Conservation (phyloP, 2,329 filamentous ascomycete species). For the Ascochyta koolunga region DNA sequence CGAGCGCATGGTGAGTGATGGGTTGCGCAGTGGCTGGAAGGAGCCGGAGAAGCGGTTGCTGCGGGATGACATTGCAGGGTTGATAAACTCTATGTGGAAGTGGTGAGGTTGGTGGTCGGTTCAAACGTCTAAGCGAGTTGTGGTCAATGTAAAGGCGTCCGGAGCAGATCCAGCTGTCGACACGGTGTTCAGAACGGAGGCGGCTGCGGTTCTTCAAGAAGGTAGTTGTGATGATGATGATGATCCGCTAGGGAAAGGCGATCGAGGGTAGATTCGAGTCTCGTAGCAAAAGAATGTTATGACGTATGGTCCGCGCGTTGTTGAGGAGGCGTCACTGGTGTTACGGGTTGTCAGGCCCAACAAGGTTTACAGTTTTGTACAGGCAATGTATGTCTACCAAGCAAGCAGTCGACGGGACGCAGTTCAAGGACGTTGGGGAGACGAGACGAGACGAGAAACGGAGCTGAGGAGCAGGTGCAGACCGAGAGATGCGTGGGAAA, state of each 20-base stretch:
- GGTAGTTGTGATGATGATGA: not conserved
- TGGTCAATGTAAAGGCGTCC: conserved; percentile 11
- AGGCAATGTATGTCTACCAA: conserved; percentile 2
- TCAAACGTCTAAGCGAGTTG: not conserved
- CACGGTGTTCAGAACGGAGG: not conserved
- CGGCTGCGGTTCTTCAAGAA: conserved; percentile 10
- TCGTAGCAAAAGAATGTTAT: conserved; percentile 17
- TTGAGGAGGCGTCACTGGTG: conserved; percentile 18
- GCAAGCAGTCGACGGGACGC: not conserved
- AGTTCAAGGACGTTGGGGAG: not conserved
- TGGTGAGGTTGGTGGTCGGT: conserved; percentile 10
- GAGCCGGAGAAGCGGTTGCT: conserved; percentile 46
- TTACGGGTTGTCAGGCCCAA: conserved; percentile 15
- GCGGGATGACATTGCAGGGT: conserved; percentile 39
- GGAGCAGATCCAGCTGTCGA: conserved; percentile 26
- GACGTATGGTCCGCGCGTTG: conserved; percentile 17
- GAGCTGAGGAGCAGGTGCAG: conserved; percentile 4
- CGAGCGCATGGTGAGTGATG: conserved; percentile 36
- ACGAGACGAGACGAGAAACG: not conserved
- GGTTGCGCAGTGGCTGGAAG: conserved; percentile 43
- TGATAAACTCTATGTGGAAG: not conserved
- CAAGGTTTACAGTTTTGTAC: not conserved
- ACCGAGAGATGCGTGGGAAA: not conserved
- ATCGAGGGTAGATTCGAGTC: not conserved
- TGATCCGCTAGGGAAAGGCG: conserved; percentile 4